Conservation (phyloP, 2,329 filamentous ascomycete genomes). For the Beauveria scarabaeidicola region DNA sequence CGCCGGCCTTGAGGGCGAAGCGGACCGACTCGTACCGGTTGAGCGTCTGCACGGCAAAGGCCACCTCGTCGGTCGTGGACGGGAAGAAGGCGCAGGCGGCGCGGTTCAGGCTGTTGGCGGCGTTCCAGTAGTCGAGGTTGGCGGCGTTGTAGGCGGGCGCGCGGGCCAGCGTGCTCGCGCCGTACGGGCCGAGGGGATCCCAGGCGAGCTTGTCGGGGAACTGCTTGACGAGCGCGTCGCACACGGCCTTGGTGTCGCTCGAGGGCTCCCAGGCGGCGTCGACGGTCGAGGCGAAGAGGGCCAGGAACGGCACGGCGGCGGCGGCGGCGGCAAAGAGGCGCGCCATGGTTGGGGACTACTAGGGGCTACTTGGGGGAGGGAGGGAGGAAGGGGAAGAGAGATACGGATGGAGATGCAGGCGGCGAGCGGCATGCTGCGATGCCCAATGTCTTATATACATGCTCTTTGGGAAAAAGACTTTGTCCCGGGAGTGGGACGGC, state of each 20-base stretch:
- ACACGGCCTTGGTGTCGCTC: conserved; percentile 12
- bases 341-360: not conserved
- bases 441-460: not conserved
- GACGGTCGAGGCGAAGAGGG: not conserved
- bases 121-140: conserved; percentile 15
- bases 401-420: too few relatives aligned
- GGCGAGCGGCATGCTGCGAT: too few relatives aligned
- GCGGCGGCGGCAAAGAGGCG: not conserved
- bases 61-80: conserved; percentile 23
- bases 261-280: not conserved
- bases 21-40: conserved; percentile 21
- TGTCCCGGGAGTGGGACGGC: not conserved
- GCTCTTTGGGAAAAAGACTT: not conserved
- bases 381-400: not conserved
- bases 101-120: conserved; percentile 10
- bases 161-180: not conserved
- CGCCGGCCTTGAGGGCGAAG: conserved; percentile 30
- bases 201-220: conserved; percentile 14
- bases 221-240: conserved; percentile 8
- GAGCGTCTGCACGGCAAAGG: conserved; percentile 24
- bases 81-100: conserved; percentile 30
- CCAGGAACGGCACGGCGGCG: not conserved
- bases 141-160: conserved; percentile 10
- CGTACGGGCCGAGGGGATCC: conserved; percentile 13
- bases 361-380: not conserved